Percentiles rank a stretch among this genome's conserved stretches.
phyloP scores from a whole-genome alignment of 1,284 basidiomycete genomes.

The Trichosporon asahii region DNA sequence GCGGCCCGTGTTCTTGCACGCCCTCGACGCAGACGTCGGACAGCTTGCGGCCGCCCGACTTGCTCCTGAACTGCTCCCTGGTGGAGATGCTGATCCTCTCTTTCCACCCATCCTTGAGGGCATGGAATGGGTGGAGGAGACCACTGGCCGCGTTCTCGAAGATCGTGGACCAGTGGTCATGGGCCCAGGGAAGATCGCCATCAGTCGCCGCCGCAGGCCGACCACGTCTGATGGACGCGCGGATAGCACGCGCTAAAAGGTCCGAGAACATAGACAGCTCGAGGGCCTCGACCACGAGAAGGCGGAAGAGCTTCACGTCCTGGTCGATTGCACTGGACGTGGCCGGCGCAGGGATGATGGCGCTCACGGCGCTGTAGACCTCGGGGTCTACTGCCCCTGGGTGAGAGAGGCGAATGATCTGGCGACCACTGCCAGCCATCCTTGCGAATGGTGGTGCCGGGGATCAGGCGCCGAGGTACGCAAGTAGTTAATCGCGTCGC shows the following conservation, averaged over 20 bases:
- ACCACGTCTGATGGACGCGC: background rate
- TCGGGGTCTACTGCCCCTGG: background rate
- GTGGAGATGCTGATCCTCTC: background rate
- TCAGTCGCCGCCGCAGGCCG: background rate
- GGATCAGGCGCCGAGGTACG: background rate
- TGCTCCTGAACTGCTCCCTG: background rate
- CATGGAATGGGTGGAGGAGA: background rate
- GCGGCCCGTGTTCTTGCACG: background rate
- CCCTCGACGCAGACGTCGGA: background rate
- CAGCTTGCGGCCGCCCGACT: background rate
- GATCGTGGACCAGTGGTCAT: background rate
- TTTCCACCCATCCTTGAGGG: background rate
- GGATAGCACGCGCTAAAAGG: background rate
- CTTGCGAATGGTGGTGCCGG: background rate
- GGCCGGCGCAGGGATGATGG: background rate
- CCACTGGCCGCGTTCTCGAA: background rate
- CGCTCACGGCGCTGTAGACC: background rate
- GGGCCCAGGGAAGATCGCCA: background rate
- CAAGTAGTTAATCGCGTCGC: background rate
- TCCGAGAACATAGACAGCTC: too few species aligned
- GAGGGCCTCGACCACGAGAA: background rate
- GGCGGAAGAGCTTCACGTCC: background rate
- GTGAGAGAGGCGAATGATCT: background rate
- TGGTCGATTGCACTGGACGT: background rate
- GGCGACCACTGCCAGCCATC: background rate